Evolutionary conservation across 2,329 filamentous ascomycete species (phyloP).

Genomic region (Sporothrix brunneoviolacea): DNA sequence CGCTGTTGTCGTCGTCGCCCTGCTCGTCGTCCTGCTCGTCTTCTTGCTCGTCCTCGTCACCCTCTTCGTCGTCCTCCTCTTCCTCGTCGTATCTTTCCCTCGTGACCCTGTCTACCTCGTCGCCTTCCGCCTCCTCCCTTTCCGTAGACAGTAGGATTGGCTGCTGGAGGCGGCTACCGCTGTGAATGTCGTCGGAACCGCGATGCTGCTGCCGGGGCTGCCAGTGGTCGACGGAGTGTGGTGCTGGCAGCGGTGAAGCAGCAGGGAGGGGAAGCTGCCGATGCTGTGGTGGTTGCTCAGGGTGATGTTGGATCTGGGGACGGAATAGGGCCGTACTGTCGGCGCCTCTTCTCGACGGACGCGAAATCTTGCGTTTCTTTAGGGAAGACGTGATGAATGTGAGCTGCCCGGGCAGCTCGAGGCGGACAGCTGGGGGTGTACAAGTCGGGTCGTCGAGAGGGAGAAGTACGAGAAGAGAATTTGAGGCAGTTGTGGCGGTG

Average conservation of each 20-base stretch:
- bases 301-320: not conserved
- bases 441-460: not conserved
- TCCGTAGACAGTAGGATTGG: constrained; percentile 17
- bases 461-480: constrained; percentile 1
- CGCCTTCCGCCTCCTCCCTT: not conserved
- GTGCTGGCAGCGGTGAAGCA: not conserved
- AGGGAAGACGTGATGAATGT: constrained; percentile 64
- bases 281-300: not conserved
- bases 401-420: constrained; percentile 61
- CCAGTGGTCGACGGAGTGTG: not conserved
- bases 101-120: not conserved
- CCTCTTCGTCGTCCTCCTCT: constrained; percentile 24
- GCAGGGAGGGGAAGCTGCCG: not conserved
- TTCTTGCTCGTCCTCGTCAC: not conserved
- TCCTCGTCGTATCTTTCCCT: not conserved
- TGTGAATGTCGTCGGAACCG: not conserved
- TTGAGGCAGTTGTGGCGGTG: constrained; percentile 1
- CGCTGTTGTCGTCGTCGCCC: constrained; percentile 16
- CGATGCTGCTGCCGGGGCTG: not conserved
- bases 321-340: constrained; percentile 27
- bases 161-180: not conserved
- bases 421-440: constrained; percentile 19
- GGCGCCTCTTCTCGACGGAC: constrained; percentile 34
- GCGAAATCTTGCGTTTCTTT: constrained; percentile 65
- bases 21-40: constrained; percentile 30